phyloP scores from a whole-genome alignment of 2,329 filamentous ascomycete genomes.

The Aspergillus japonicus region DNA sequence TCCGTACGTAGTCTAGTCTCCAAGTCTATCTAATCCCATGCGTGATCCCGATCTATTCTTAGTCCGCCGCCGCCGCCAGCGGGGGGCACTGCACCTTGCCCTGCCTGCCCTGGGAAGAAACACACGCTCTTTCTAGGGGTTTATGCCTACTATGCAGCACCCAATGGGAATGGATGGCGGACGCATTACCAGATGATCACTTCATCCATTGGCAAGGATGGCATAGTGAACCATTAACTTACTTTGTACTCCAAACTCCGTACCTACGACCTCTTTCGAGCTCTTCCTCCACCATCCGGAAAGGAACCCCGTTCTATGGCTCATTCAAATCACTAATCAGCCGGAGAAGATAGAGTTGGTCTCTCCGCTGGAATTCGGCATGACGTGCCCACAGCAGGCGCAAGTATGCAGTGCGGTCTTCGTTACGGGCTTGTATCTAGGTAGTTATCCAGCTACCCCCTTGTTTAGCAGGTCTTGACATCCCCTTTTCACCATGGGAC shows the following conservation, averaged over 20 bases:
- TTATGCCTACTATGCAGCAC: not conserved
- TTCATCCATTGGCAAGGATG: slow-evolving; percentile 6
- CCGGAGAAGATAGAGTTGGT: not conserved
- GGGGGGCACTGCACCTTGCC: too few relatives aligned
- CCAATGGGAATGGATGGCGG: slow-evolving; percentile 2
- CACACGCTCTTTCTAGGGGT: not conserved
- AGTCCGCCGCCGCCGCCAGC: not conserved
- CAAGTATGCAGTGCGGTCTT: not conserved
- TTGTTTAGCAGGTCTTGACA: not conserved
- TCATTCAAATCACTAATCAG: not conserved
- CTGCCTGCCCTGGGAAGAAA: not conserved
- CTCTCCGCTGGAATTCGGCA: not conserved
- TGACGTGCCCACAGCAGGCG: not conserved
- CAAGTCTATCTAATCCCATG: not conserved
- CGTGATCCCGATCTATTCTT: not conserved
- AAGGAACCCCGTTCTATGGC: not conserved
- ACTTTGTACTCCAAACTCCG: not conserved
- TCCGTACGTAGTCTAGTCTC: too few relatives aligned
- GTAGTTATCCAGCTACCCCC: not conserved
- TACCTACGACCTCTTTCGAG: not conserved
- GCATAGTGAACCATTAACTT: not conserved
- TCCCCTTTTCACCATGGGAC: not conserved
- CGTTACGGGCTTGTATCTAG: not conserved
- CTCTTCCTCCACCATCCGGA: not conserved
- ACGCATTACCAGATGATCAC: not conserved